phyloP scores from a whole-genome alignment of 2,329 filamentous ascomycete species.

The Aspergillus persii region DNA sequence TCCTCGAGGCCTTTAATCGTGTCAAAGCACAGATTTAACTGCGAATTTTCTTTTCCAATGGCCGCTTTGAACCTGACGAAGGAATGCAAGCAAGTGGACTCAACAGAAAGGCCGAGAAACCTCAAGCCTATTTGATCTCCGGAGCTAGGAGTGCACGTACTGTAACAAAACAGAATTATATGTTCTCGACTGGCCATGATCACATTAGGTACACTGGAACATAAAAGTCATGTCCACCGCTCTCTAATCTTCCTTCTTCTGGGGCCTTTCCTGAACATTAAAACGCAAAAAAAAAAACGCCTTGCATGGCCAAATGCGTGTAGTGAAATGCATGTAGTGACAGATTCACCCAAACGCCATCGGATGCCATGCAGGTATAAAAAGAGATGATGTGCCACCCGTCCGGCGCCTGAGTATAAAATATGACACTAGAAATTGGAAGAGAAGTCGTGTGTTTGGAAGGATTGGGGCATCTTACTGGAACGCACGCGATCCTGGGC shows the following conservation, averaged over 20 bases:
- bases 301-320: background rate
- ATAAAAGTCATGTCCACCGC: background rate
- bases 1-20: conserved; percentile 64
- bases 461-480: background rate
- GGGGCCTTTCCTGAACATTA: background rate
- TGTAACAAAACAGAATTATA: background rate
- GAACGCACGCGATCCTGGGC: background rate
- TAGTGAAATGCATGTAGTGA: background rate
- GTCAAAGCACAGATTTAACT: conserved; percentile 47
- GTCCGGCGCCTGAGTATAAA: background rate
- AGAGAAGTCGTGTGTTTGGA: background rate
- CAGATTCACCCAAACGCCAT: conserved; percentile 1
- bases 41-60: background rate
- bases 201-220: background rate
- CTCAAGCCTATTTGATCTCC: background rate
- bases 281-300: background rate
- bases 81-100: too few relatives aligned
- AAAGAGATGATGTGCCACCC: conserved; percentile 5
- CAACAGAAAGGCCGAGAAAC: background rate
- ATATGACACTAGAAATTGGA: background rate
- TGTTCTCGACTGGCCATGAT: background rate
- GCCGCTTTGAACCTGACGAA: too few relatives aligned
- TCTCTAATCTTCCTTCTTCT: background rate
- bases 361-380: background rate
- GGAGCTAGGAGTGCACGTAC: background rate